These are phyloP conservation scores for Nakaseomyces uthaithaninus DNA, from an alignment of 1,139 yeast species.

Conservation along the genomic window DNA sequence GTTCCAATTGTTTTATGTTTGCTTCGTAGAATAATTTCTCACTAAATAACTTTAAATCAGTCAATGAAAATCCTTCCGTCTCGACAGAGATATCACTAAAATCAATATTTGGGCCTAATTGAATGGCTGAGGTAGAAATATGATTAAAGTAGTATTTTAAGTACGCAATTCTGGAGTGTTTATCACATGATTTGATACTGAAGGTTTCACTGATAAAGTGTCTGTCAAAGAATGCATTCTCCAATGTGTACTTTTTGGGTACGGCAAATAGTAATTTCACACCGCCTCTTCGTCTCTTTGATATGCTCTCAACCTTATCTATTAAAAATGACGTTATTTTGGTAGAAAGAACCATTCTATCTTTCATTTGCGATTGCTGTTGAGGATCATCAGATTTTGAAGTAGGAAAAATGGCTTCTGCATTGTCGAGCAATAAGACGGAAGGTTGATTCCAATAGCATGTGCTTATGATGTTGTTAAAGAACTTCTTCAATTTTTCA, in stretches of 20 bases:
- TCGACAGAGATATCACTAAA: conserved; percentile 45
- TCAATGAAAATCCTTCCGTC: conserved; percentile 85
- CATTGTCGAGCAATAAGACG: conserved; percentile 64
- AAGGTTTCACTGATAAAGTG: conserved; percentile 63
- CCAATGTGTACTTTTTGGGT: conserved; percentile 56
- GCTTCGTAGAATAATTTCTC: conserved; percentile 68
- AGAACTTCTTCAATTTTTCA: conserved; percentile 41
- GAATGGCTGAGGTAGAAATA: conserved; percentile 27
- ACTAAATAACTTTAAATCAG: conserved; percentile 62
- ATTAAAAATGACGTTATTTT: conserved; percentile 34
- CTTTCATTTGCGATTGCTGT: conserved; percentile 30
- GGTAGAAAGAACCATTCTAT: conserved; percentile 13
- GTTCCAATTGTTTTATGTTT: conserved; percentile 9
- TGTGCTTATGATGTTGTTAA: conserved; percentile 47
- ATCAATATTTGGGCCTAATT: conserved; percentile 29
- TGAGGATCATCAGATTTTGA: conserved; percentile 16
- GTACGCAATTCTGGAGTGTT: conserved; percentile 48
- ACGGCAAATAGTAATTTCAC: conserved; percentile 37
- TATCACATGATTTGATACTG: conserved; percentile 62
- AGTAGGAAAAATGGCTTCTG: conserved; percentile 60
- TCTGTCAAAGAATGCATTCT: conserved; percentile 52
- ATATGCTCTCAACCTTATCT: conserved; percentile 36
- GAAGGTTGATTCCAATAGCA: conserved; percentile 80
- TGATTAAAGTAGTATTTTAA: conserved; percentile 41
- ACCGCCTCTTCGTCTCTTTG: conserved; percentile 33